These are phyloP conservation scores for Rhizomucor miehei DNA, from an alignment of 371 early-diverging fungal species.

Conservation along the genomic window DNA sequence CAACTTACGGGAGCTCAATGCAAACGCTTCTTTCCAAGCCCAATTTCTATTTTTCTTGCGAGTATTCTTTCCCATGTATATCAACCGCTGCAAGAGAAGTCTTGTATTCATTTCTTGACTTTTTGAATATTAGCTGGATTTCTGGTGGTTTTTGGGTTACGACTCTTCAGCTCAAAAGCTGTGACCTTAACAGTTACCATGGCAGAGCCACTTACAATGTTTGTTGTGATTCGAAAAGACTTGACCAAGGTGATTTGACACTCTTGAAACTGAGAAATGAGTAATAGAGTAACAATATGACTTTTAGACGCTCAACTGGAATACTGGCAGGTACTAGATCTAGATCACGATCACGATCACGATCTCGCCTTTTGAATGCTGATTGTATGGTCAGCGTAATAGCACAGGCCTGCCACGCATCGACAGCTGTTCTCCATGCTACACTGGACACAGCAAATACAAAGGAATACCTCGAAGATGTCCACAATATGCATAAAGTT, in stretches of 20 bases:
- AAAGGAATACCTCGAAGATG: constrained; percentile 57
- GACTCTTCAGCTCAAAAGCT: no score
- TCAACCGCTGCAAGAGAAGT: no score
- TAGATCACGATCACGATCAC: no score
- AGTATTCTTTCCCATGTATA: no score
- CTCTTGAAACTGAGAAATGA: no score
- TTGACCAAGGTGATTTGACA: constrained; percentile 64
- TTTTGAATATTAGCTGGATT: no score
- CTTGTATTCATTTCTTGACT: no score
- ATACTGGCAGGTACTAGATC: constrained; percentile 73
- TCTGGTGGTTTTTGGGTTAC: no score
- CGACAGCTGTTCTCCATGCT: constrained; percentile 67
- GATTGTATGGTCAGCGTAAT: constrained; percentile 55
- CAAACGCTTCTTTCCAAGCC: no score
- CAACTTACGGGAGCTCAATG: no score
- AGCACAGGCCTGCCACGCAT: constrained; percentile 86
- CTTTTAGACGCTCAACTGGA: constrained; percentile 66
- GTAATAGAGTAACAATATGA: background rate
- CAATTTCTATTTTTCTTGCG: no score
- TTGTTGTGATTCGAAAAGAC: constrained; percentile 82
- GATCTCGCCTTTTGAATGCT: background rate
- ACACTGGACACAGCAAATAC: constrained; percentile 60
- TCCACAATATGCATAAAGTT: constrained; percentile 83
- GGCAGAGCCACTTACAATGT: constrained; percentile 73
- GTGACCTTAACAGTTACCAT: background rate